Base-by-base conservation (phyloP, 805 yeast species). In the Komagataella mondaviorum region DNA sequence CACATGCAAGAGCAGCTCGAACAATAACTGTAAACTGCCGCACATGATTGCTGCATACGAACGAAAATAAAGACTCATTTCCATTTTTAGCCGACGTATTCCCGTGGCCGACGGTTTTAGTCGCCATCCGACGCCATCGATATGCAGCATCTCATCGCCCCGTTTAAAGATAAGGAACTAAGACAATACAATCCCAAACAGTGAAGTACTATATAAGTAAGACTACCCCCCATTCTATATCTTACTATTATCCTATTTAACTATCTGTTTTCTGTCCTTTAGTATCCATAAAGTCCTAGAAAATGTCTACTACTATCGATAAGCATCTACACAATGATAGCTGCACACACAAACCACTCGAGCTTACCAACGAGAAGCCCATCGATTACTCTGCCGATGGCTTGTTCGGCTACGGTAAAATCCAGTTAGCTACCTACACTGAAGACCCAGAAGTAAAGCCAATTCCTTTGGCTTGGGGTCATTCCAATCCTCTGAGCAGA, bases 401-500 rank as follows among this genome's bases (percentile, higher is more conserved):
- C 43, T 51, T 63, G 18, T 64, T 58, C 50, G 68, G 66, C 18
- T 54, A 59, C 6, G 22, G 30, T 23, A 58, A 58, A 17, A 53
- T 77, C 44, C 70, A 72, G 44, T 64, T 81, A 46, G 72, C 85
- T 14, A 81, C 85, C 1, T 74, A 73, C 55, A 64, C 81, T 2
- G 71, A 71, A 50, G 85, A 80, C 57, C 64, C 71, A 3, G 71
- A 71, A 24, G 58, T 77, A 46, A 61, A 66, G 6, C 82, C 85
- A 44, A 65, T 80, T 50, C 64, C 72, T 3, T 55, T 79, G 52
- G 61, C 67, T 23, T 80, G 86, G 85, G 81, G 80, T 23, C 72
- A 71, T 30, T 54, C 69, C 1, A 75, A 76, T 48, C 71, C 81
- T 8, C 53, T 56, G 30, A 63, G 57, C 5, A 72, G 86, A 59